Conservation (phyloP, 768 basidiomycete species). For the Mycena olivaceomarginata region DNA sequence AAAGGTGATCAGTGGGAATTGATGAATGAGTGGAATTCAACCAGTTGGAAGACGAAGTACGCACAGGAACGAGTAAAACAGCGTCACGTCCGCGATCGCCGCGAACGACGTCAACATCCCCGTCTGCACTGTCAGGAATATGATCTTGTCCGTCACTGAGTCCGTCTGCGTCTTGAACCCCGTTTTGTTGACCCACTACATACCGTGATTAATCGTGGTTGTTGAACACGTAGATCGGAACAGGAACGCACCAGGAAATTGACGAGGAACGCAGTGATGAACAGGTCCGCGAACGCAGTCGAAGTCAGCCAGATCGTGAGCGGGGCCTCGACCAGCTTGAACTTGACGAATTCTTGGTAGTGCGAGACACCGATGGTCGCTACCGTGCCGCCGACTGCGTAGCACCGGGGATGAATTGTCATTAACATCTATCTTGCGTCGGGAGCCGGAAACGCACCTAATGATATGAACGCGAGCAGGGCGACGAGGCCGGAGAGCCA, state of each 20-base stretch:
- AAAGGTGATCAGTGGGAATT: no score
- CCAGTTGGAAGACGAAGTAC: background rate
- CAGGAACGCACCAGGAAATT: constrained; percentile 38
- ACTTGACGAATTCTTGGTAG: background rate
- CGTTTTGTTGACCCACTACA: constrained; percentile 40
- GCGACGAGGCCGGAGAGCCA: constrained; percentile 34
- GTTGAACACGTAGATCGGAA: background rate
- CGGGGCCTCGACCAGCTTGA: background rate
- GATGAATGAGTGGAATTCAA: background rate
- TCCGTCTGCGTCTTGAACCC: constrained; percentile 43
- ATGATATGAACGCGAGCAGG: constrained; percentile 26
- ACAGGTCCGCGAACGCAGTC: constrained; percentile 41
- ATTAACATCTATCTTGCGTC: no score
- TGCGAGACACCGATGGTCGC: constrained; percentile 23
- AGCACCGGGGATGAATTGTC: no score
- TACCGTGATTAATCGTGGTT: no score
- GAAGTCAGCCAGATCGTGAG: constrained; percentile 41
- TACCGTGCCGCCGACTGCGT: constrained; percentile 19
- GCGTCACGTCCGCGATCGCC: constrained; percentile 36
- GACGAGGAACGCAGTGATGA: constrained; percentile 41
- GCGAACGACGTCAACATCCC: constrained; percentile 40
- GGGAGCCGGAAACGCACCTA: constrained; percentile 17
- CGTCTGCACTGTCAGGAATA: constrained; percentile 44
- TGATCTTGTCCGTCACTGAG: constrained; percentile 42
- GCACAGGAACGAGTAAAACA: constrained; percentile 36